phyloP scores from a whole-genome alignment of 2,329 filamentous ascomycete species.

The Fusarium sp. region DNA sequence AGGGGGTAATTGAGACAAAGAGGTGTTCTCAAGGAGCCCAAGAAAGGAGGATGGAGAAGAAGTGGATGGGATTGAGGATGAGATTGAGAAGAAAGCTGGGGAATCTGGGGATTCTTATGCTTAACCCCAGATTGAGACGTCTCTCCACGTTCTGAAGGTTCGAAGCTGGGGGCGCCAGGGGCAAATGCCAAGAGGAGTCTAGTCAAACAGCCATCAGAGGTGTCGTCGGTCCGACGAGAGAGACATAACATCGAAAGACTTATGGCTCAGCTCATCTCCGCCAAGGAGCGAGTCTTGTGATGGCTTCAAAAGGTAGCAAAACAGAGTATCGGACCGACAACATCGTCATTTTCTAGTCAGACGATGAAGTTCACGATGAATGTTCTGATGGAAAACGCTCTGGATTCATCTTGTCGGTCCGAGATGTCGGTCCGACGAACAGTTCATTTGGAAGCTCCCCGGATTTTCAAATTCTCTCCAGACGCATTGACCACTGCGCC shows the following conservation, averaged over 20 bases:
- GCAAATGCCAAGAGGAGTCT: slow-evolving; percentile 6
- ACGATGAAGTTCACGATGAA: slow-evolving; percentile 3
- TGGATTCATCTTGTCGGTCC: neutral
- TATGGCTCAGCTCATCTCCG: neutral
- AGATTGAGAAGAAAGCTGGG: neutral
- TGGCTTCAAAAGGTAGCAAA: slow-evolving; percentile 1
- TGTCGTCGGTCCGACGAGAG: slow-evolving; percentile 12
- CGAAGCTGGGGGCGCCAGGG: neutral
- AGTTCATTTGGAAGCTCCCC: slow-evolving; percentile 3
- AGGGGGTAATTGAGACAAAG: neutral
- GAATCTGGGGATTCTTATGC: slow-evolving; percentile 28
- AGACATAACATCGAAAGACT: neutral
- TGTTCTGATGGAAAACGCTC: neutral
- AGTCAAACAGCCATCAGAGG: neutral
- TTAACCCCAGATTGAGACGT: slow-evolving; percentile 17
- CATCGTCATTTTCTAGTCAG: slow-evolving; percentile 4
- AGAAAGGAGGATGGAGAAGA: neutral
- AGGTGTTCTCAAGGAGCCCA: neutral
- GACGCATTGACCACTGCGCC: slow-evolving; percentile 10
- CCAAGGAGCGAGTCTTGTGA: slow-evolving; percentile 20
- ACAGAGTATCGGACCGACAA: slow-evolving; percentile 4
- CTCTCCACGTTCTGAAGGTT: slow-evolving; percentile 8
- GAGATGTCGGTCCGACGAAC: slow-evolving; percentile 11
- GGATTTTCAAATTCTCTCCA: slow-evolving; percentile 15
- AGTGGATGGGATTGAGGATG: neutral